These are phyloP conservation scores for Populus hybrid DNA, from an alignment of 441 rosid genomes.

Conservation along the genomic window DNA sequence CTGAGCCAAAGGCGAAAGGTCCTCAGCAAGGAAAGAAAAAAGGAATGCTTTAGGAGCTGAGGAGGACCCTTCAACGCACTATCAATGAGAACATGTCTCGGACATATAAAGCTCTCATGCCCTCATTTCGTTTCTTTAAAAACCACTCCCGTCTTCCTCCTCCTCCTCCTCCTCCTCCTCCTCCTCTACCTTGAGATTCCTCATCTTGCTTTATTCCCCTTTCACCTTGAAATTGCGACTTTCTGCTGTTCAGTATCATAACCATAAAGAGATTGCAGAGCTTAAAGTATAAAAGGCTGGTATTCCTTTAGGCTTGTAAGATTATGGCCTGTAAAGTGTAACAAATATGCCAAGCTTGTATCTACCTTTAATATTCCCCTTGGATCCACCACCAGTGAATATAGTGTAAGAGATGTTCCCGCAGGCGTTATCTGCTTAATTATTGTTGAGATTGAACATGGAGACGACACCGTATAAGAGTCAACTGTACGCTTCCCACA, in stretches of 20 bases:
- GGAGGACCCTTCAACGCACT: constrained; percentile 29
- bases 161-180: not conserved
- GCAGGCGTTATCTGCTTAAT: not conserved
- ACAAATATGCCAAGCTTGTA: not conserved
- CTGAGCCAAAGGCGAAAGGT: constrained; percentile 25
- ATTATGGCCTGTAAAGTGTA: not conserved
- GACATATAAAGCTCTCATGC: constrained; percentile 20
- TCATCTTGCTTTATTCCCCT: constrained; percentile 3
- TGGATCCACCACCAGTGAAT: constrained; percentile 23
- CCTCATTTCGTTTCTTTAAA: not conserved
- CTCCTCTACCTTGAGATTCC: constrained; percentile 33
- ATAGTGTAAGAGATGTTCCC: not conserved
- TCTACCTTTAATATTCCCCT: constrained; percentile 1
- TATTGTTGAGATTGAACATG: not conserved
- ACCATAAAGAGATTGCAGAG: constrained; percentile 3
- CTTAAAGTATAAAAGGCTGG: constrained; percentile 10
- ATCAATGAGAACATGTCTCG: constrained; percentile 23
- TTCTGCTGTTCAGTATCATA: not conserved
- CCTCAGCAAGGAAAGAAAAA: constrained; percentile 21
- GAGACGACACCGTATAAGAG: not conserved
- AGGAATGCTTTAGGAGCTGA: constrained; percentile 28
- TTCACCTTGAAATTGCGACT: constrained; percentile 10
- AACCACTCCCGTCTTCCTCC: not conserved
- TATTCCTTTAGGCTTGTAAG: not conserved
- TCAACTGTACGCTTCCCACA: too few relatives aligned